Base-by-base conservation (phyloP, 1,284 basidiomycete genomes). In the Gomphus bonarii region DNA sequence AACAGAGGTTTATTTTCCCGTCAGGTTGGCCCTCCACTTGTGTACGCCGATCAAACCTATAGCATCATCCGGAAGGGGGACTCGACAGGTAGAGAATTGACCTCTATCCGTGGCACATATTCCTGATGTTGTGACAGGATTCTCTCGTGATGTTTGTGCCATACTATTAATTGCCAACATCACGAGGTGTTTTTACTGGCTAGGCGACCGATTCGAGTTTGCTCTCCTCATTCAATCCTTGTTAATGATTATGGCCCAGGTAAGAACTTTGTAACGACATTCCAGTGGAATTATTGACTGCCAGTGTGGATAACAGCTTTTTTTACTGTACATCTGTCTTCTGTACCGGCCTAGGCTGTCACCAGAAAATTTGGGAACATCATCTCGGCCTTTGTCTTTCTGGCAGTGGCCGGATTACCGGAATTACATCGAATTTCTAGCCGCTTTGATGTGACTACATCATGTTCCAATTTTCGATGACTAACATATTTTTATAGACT, bases 181-280 rank as follows among this genome's bases (percentile, higher is more conserved):
- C 56, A 84, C 84, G 20, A 75, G 88, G 65, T 90, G 88, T 69
- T 91, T 92, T 74, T 91, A 91, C 71, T 91, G 91, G 90, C 70
- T 93, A 50, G 89, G 89, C 67, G 76, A 84, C 54, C 84, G 69
- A 47, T 93, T 91, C 67, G 91, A 92, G 71, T 70, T 80, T 48
- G 76, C 90, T 1, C 72, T 93, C 53, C 73, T 91, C 38, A 63
- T 90, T 12, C 88, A 92, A 68, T 88, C 86, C 16, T 69, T 91
- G 57, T 72, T 90, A 57, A 89, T 92, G 87, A 90, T 91, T 61
- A 59, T 85, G 47, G 80, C 87, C 7, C 88, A 91, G 72, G 88
- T 87, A 63, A 58, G 75, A n/a, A n/a, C n/a, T n/a, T n/a, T n/a
- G n/a, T n/a, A n/a, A n/a, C n/a, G n/a, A n/a, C n/a, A n/a, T n/a